Evolutionary conservation across 306 rosid genomes (phyloP).

Genomic region (Hippophae tibetana): DNA sequence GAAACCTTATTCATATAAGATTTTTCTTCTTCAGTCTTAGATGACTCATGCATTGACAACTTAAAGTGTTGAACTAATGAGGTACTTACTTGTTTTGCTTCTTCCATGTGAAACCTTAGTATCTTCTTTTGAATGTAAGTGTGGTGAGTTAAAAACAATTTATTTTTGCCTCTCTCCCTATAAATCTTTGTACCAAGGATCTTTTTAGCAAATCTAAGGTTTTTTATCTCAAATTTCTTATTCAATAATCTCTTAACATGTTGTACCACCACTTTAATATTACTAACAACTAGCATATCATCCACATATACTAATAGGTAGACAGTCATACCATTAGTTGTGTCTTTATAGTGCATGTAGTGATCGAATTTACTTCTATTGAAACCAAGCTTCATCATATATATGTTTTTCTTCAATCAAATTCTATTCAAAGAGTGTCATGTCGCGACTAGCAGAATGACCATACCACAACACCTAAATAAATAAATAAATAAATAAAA

Average conservation of each 20-base stretch:
- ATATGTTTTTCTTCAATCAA: too few species aligned
- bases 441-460: too few species aligned
- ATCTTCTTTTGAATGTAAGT: neutral
- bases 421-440: too few species aligned
- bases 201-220: neutral
- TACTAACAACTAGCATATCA: neutral
- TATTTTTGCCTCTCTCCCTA: neutral
- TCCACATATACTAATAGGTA: neutral
- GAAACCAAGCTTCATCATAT: neutral
- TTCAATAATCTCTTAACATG: neutral
- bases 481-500: too few species aligned
- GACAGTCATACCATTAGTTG: neutral
- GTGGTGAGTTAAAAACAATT: neutral
- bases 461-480: too few species aligned
- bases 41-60: neutral
- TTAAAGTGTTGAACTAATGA: neutral
- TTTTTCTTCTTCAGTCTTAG: neutral
- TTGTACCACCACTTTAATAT: neutral
- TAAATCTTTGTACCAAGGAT: neutral
- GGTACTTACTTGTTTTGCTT: neutral
- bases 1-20: neutral
- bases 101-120: neutral
- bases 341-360: neutral
- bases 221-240: neutral
- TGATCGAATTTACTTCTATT: neutral